Conservation (phyloP, 1,139 yeast genomes). For the Suhomyces guaymorum region DNA sequence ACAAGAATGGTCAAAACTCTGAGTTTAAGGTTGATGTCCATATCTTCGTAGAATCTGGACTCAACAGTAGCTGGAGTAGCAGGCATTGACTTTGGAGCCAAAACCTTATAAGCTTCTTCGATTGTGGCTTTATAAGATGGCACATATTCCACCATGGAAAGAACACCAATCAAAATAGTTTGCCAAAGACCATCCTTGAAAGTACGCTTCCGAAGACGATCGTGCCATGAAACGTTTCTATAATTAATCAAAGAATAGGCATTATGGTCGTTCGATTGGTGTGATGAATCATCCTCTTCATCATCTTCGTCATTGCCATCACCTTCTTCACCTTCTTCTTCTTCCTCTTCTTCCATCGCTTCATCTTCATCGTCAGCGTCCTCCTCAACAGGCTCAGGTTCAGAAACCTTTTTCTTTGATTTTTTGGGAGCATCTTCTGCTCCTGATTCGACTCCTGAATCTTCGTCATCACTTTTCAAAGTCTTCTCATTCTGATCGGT, state of each 20-base stretch:
- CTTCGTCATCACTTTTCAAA: conserved; percentile 31
- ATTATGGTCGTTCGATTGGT: conserved; percentile 36
- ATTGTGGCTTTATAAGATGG: conserved; percentile 54
- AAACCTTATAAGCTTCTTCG: conserved; percentile 43
- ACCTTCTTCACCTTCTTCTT: conserved; percentile 16
- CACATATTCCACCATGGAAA: conserved; percentile 60
- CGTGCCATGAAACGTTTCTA: conserved; percentile 73
- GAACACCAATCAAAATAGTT: conserved; percentile 68
- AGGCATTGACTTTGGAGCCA: conserved; percentile 58
- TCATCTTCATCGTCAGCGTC: conserved; percentile 13
- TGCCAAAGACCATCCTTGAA: conserved; percentile 90
- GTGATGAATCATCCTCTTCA: conserved; percentile 20
- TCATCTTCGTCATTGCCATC: conserved; percentile 17
- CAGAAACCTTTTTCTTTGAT: conserved; percentile 12
- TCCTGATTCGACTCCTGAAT: conserved; percentile 17
- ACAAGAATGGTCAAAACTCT: conserved; percentile 56
- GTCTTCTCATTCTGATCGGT: conserved; percentile 20
- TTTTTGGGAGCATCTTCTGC: conserved; percentile 11
- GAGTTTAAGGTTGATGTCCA: conserved; percentile 53
- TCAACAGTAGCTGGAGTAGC: conserved; percentile 53
- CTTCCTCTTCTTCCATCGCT: conserved; percentile 14
- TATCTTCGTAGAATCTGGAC: conserved; percentile 48
- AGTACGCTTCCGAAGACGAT: conserved; percentile 67
- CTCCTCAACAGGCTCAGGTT: conserved; percentile 13
- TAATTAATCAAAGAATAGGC: conserved; percentile 61